Conservation (phyloP, 1,139 yeast species). For the Saccharomyces hybrid region DNA sequence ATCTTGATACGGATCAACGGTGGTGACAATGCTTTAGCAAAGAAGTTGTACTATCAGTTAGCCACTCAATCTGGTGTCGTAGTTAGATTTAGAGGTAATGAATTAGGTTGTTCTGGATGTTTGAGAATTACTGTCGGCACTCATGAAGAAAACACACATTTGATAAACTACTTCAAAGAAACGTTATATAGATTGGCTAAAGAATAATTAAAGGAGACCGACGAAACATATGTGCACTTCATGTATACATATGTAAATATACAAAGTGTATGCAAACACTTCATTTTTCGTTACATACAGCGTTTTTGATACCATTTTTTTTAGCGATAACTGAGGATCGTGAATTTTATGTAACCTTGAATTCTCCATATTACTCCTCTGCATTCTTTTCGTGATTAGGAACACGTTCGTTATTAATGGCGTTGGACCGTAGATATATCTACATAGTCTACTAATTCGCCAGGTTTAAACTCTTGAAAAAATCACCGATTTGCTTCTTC, state of each 20-base stretch:
- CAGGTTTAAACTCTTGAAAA: constrained; percentile 17
- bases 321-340: background rate
- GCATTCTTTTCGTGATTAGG: too few relatives aligned
- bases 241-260: too few relatives aligned
- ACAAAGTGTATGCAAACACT: background rate
- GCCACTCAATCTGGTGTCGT: constrained; percentile 75
- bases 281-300: background rate
- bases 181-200: constrained; percentile 33
- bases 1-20: constrained; percentile 58
- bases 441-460: constrained; percentile 8
- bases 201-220: background rate
- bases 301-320: background rate
- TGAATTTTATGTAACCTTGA: background rate
- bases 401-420: background rate
- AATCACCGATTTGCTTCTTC: constrained; percentile 22
- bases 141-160: constrained; percentile 52
- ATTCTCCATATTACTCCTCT: background rate
- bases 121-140: constrained; percentile 86
- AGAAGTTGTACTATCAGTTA: constrained; percentile 53
- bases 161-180: constrained; percentile 46
- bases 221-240: background rate
- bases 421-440: constrained; percentile 2
- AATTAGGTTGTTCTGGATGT: constrained; percentile 81
- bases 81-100: constrained; percentile 84
- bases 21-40: constrained; percentile 59